A percentile compares a stretch with the other conserved stretches of the same genome.
Evolutionary conservation across 75 land plant species (phyloP).

Genomic region (Selaginella moellendorffii): DNA sequence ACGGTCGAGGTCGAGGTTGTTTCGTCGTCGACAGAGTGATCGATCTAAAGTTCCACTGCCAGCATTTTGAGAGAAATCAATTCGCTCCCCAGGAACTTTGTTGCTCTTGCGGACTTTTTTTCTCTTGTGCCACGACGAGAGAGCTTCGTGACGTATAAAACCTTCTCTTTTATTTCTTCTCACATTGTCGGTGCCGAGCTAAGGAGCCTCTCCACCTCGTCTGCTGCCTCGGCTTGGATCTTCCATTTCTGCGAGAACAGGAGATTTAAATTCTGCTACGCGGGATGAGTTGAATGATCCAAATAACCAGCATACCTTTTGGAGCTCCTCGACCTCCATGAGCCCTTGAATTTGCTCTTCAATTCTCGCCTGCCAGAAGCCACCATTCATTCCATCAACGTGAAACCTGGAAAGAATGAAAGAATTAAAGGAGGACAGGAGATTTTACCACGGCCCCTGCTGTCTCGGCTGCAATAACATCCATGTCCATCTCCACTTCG

Average conservation of each 20-base stretch:
- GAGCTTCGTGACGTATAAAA: too few relatives aligned
- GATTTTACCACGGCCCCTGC: constrained; percentile 43
- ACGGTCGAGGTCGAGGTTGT: too few relatives aligned
- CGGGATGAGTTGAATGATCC: not conserved
- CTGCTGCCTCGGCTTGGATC: constrained; percentile 87
- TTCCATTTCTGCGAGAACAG: constrained; percentile 47
- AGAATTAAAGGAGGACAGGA: not conserved
- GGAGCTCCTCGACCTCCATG: constrained; percentile 84
- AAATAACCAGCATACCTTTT: constrained; percentile 37
- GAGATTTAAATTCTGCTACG: not conserved
- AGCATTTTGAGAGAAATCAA: too few relatives aligned
- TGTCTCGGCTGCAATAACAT: constrained; percentile 88
- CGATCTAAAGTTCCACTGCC: too few relatives aligned
- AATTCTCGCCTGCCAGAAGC: constrained; percentile 56
- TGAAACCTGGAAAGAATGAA: too few relatives aligned
- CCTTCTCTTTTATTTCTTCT: too few relatives aligned
- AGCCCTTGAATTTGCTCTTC: constrained; percentile 81
- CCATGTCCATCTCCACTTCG: constrained; percentile 89
- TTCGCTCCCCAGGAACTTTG: too few relatives aligned
- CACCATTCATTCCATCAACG: too few relatives aligned
- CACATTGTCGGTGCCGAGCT: constrained; percentile 41
- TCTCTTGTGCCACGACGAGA: too few relatives aligned
- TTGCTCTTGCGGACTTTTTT: too few relatives aligned
- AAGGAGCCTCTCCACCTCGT: constrained; percentile 88
- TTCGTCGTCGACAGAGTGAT: too few relatives aligned